These are phyloP conservation scores for Oryza australiensis DNA, from an alignment of 176 grass and related monocot species.

Conservation along the genomic window DNA sequence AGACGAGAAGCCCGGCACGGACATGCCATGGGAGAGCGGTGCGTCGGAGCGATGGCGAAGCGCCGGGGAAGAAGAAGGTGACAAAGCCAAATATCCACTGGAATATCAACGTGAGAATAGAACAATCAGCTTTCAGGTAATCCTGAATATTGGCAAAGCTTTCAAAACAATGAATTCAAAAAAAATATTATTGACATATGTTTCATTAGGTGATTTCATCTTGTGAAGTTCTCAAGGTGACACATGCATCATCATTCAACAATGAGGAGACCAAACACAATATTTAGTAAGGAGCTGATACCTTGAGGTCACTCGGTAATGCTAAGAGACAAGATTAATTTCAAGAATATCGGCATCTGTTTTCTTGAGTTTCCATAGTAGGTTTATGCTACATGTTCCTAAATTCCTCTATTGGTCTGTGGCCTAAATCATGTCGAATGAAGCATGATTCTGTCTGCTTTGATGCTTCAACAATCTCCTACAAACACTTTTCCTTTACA, in stretches of 20 bases:
- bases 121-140: neutral
- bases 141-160: neutral
- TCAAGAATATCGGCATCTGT: neutral
- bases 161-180: neutral
- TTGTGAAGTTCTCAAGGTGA: neutral
- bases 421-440: constrained; percentile 1
- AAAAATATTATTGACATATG: neutral
- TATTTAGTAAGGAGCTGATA: neutral
- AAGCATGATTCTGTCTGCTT: neutral
- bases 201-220: neutral
- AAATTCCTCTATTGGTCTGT: neutral
- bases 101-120: constrained; percentile 12
- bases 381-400: neutral
- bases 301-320: too few relatives aligned
- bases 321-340: neutral
- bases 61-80: constrained; percentile 74
- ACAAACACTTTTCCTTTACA: neutral
- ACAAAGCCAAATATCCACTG: constrained; percentile 73
- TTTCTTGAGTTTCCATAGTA: neutral
- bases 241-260: neutral
- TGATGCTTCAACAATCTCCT: neutral
- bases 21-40: constrained; percentile 58
- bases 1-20: constrained; percentile 51
- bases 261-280: neutral
- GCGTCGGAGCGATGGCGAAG: constrained; percentile 20